Base-by-base conservation (phyloP, 129 eudicot species). In the Flaveria brownii region DNA sequence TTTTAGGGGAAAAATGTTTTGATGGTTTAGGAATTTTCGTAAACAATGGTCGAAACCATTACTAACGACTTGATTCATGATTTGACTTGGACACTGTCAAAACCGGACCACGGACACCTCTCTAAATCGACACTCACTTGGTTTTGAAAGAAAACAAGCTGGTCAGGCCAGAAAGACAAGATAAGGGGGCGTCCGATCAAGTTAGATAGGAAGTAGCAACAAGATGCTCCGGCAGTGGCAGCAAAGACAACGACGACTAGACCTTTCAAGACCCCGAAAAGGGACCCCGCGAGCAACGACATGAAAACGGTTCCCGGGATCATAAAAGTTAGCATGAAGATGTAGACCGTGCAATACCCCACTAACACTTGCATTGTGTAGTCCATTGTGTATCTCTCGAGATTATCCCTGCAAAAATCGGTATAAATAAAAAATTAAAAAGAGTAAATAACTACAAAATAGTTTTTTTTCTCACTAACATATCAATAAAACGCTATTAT, bases 261-360 rank as follows among this genome's bases (percentile, higher is more conserved):
- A 67, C 94, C 94, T 82, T 78, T 88, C 51, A 77, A 64, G 82
- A 91, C 89, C 55, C 97, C 97, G 50, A 91, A 88, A 57, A 91
- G 88, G n/a, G 94, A 78, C 17, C 94, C 97, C n/a, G 97, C 94
- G 30, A 91, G 89, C 77, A 91, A 77, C 54, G 97, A 91, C 97
- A 91, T 91, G 67, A 91, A 91, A 18, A 91, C 86, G 14, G 94
- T 91, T 63, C 97, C 97, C 9, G 97, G 97, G 41, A 91, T 91
- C 97, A 91, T 88, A 80, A 91, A 91, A 52, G 97, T 91, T 86
- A 86, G 94, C 97, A 91, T 88, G 74, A 88, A 91, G 47, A 91
- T 83, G 86, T 88, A 91, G 57, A 88, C 88, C 66, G 77, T 63
- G 64, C 89, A 88, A 76, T 91, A 91, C 6, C 90, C 92, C 17